Evolutionary conservation across 768 basidiomycete genomes (phyloP).

Genomic region (Naganishia kalamii): DNA sequence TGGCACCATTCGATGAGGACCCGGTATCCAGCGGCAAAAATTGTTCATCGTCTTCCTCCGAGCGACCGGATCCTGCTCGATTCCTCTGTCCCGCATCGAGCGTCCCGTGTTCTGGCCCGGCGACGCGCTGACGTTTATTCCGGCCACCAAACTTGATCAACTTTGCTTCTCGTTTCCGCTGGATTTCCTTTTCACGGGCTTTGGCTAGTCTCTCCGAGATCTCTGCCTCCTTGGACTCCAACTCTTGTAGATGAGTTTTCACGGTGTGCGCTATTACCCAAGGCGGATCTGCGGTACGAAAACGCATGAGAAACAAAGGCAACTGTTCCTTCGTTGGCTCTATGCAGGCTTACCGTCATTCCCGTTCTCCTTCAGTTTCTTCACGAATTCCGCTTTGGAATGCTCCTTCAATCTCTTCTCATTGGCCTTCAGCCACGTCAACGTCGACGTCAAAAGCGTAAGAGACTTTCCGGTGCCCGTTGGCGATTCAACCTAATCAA

Average conservation of each 20-base stretch:
- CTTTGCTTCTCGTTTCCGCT: slow-evolving; percentile 4
- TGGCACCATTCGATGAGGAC: slow-evolving; percentile 30
- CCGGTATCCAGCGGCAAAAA: slow-evolving; percentile 63
- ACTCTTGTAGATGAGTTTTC: slow-evolving; percentile 30
- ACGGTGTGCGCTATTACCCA: slow-evolving; percentile 45
- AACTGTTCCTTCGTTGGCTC: neutral
- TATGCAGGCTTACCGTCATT: slow-evolving; percentile 29
- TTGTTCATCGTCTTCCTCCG: slow-evolving; percentile 51
- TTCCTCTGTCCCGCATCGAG: slow-evolving; percentile 47
- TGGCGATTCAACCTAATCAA: slow-evolving; percentile 41
- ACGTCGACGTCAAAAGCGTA: slow-evolving; percentile 41
- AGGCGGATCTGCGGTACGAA: slow-evolving; percentile 35
- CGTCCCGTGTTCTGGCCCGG: neutral
- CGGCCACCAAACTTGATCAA: slow-evolving; percentile 1
- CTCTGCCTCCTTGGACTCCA: slow-evolving; percentile 24
- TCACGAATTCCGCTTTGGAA: slow-evolving; percentile 24
- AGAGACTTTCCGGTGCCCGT: slow-evolving; percentile 46
- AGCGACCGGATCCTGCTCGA: neutral
- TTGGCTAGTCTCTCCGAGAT: slow-evolving; percentile 24
- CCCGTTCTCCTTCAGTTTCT: slow-evolving; percentile 28
- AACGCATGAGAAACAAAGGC: neutral
- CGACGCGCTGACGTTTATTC: neutral
- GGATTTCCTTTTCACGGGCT: slow-evolving; percentile 36
- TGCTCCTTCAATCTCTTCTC: slow-evolving; percentile 27
- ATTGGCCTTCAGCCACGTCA: slow-evolving; percentile 40